Evolutionary conservation across 495 filamentous ascomycete genomes (phyloP).

Genomic region (Hypoxylon fragiforme): DNA sequence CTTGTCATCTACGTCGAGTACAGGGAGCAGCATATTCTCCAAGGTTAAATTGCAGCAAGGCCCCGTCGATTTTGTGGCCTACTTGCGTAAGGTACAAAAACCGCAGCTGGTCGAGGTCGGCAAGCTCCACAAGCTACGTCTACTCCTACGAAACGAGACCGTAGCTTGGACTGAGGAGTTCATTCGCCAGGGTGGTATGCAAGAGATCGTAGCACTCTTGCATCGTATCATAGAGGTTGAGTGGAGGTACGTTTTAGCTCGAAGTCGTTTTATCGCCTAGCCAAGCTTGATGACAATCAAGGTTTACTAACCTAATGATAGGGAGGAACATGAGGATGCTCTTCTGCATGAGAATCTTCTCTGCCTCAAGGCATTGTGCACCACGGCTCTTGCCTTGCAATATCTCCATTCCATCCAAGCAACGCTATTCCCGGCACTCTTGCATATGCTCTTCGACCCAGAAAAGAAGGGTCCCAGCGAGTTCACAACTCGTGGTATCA

Average conservation of each 20-base stretch:
- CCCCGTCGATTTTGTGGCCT: constrained; percentile 80
- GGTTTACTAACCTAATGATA: constrained; percentile 43
- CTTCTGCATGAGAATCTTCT: constrained; percentile 90
- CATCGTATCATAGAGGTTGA: constrained; percentile 92
- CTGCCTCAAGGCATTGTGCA: constrained; percentile 93
- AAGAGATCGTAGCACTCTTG: constrained; percentile 81
- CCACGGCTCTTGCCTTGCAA: constrained; percentile 78
- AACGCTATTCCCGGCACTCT: constrained; percentile 81
- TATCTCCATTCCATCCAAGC: constrained; percentile 78
- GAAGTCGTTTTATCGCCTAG: neutral
- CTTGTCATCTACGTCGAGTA: constrained; percentile 46
- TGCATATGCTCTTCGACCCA: constrained; percentile 91
- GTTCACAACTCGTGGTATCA: constrained; percentile 86
- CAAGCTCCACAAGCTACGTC: constrained; percentile 86
- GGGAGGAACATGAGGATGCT: constrained; percentile 94
- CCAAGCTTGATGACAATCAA: too few species aligned
- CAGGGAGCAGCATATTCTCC: constrained; percentile 47
- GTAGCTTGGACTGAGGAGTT: constrained; percentile 93
- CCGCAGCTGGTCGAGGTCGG: constrained; percentile 88
- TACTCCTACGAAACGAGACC: constrained; percentile 90
- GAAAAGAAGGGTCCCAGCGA: constrained; percentile 97
- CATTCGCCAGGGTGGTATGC: constrained; percentile 86
- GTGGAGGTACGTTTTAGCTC: constrained; percentile 72
- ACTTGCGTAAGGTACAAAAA: constrained; percentile 74
- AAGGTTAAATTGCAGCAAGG: constrained; percentile 58